Evolutionary conservation across 306 rosid genomes (phyloP), one percentile per base, ranked within the genome.

Genomic region (Cucurbita maxima): DNA sequence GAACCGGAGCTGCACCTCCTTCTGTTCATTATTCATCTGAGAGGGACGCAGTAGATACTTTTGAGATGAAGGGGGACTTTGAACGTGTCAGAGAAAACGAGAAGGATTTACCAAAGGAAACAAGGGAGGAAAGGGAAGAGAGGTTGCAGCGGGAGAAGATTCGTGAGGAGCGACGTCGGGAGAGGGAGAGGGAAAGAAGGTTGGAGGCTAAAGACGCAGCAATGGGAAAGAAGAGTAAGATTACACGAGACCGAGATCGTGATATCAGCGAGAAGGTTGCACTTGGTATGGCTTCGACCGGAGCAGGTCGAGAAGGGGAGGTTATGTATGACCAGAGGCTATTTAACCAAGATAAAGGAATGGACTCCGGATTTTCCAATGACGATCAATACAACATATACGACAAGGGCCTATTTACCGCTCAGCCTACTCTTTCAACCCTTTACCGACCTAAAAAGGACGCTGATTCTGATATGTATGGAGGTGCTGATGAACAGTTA

Each of bases 241-340:
- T 90, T 64, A 93, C 97, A 9, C 82, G 98, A 76, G 97, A 93
- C 60, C 82, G 97, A 82, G 98, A 93, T 70, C 93, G 97, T 67
- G 98, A 93, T 82, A 56, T 90, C 10, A 93, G 97, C 74, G 98
- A 93, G 86, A 90, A 93, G 77, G 98, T 93, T 76, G 96, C 98
- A 51, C 98, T 90, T 76, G 96, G 94, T 52, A 77, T 90, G 97
- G 97, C 98, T 56, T 86, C 92, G 18, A 70, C 92, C 0, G 90
- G 92, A 77, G 58, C 84, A 14, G 90, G 89, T 76, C 79, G 80
- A 78, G 87, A 86, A 30, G 89, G 90, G 30, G 96, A 93, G 81
- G 94, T 90, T 58, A 93, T 88, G 88, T 93, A 90, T 79, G 98
- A 93, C 73, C 92, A 88, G 54, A 88, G 97, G 80, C 86, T 93